Evolutionary conservation across 306 rosid species (phyloP).

Genomic region (Pueraria montana): DNA sequence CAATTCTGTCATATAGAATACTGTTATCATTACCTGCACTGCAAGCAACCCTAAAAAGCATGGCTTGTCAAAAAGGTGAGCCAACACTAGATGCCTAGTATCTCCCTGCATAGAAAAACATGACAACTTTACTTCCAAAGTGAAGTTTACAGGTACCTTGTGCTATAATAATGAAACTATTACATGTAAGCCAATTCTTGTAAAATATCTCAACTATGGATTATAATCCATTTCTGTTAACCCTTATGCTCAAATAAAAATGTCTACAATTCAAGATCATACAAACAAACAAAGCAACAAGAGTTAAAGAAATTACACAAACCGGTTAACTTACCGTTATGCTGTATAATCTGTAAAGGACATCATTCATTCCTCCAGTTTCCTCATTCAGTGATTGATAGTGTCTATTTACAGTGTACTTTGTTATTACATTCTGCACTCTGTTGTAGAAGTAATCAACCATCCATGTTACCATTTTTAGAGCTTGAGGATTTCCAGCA

Average conservation of each 20-base stretch:
- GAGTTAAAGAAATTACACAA: slow-evolving; percentile 18
- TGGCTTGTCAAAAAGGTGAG: slow-evolving; percentile 94
- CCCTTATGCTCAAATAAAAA: not conserved
- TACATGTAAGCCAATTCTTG: slow-evolving; percentile 1
- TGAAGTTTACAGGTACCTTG: slow-evolving; percentile 32
- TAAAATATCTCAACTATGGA: slow-evolving; percentile 22
- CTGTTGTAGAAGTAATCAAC: slow-evolving; percentile 89
- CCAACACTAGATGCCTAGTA: slow-evolving; percentile 77
- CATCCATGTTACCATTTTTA: slow-evolving; percentile 83
- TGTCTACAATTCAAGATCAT: not conserved
- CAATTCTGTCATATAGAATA: not conserved
- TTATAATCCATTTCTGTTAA: not conserved
- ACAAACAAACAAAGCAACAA: slow-evolving; percentile 23
- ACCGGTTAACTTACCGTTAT: slow-evolving; percentile 68
- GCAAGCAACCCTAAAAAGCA: slow-evolving; percentile 92
- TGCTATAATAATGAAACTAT: not conserved
- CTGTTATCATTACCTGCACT: slow-evolving; percentile 67
- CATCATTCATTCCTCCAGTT: slow-evolving; percentile 99
- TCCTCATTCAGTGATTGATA: slow-evolving; percentile 81
- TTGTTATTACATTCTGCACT: slow-evolving; percentile 73
- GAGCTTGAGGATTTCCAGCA: slow-evolving; percentile 72
- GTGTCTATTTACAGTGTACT: slow-evolving; percentile 65
- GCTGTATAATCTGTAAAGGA: slow-evolving; percentile 79
- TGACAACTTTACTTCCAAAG: slow-evolving; percentile 26
- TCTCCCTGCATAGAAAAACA: slow-evolving; percentile 61